Conservation (phyloP, 805 yeast genomes). For the Candida wancherniae region DNA sequence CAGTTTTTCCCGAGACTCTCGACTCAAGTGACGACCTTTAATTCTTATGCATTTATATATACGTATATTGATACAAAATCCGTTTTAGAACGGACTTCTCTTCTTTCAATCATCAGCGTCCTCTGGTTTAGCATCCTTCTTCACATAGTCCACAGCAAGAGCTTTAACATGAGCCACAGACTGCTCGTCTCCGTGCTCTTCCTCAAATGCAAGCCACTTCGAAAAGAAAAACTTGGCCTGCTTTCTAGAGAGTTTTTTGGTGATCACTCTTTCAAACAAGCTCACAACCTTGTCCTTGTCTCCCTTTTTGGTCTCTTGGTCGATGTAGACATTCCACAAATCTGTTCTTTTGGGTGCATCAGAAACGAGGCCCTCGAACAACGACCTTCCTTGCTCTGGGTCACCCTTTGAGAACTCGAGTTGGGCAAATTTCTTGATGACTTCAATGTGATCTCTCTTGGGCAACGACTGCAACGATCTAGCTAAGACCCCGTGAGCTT, state of each 20-base stretch:
- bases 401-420: conserved; percentile 85
- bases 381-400: conserved; percentile 88
- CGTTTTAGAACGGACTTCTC: no score
- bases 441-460: conserved; percentile 69
- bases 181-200: conserved; percentile 59
- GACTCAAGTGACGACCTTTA: not conserved
- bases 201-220: conserved; percentile 85
- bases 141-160: conserved; percentile 77
- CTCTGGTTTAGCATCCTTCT: conserved; percentile 19
- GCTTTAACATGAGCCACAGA: conserved; percentile 82
- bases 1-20: conserved; percentile 29
- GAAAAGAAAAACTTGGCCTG: conserved; percentile 94
- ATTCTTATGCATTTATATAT: conserved; percentile 1
- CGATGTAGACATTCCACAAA: conserved; percentile 92
- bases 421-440: conserved; percentile 84
- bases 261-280: conserved; percentile 74
- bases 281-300: conserved; percentile 65
- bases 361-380: conserved; percentile 85
- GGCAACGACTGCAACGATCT: conserved; percentile 68
- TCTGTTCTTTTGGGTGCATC: conserved; percentile 91
- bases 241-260: conserved; percentile 67
- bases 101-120: conserved; percentile 9
- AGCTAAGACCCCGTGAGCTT: conserved; percentile 69
- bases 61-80: conserved; percentile 1
- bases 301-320: conserved; percentile 74